These are phyloP conservation scores for Coriaria nepalensis DNA, from an alignment of 306 rosid species.

Conservation along the genomic window DNA sequence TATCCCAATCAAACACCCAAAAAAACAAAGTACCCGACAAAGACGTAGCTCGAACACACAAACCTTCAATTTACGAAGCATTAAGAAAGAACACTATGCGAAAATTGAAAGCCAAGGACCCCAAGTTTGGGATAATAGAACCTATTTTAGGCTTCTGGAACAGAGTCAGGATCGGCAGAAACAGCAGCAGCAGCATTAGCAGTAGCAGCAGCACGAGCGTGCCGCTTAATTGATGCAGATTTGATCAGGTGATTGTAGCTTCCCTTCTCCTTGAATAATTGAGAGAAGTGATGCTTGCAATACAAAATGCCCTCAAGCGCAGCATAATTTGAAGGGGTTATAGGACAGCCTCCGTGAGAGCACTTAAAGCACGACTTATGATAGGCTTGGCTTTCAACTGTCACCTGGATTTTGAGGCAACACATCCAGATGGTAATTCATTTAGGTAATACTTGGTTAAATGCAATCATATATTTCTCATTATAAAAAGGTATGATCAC, in stretches of 20 bases:
- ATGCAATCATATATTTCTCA: too few relatives aligned
- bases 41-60: too few relatives aligned
- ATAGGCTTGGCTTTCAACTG: constrained; percentile 80
- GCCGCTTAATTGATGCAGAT: constrained; percentile 18
- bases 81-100: too few relatives aligned
- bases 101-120: too few relatives aligned
- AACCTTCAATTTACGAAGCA: too few relatives aligned
- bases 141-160: constrained; percentile 3
- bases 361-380: constrained; percentile 93
- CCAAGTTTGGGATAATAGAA: not conserved
- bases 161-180: not conserved
- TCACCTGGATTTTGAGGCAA: constrained; percentile 39
- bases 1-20: too few relatives aligned
- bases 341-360: constrained; percentile 87
- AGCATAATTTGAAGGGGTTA: constrained; percentile 84
- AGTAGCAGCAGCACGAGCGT: too few relatives aligned
- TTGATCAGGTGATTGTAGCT: constrained; percentile 12
- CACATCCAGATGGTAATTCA: not conserved
- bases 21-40: too few relatives aligned
- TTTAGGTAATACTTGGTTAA: too few relatives aligned
- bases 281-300: constrained; percentile 95
- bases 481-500: not conserved
- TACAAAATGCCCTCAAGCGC: constrained; percentile 87
- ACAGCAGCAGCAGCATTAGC: too few relatives aligned
- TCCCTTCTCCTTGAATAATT: constrained; percentile 84